phyloP scores from a whole-genome alignment of 768 basidiomycete genomes.

The Arthromyces matolae region DNA sequence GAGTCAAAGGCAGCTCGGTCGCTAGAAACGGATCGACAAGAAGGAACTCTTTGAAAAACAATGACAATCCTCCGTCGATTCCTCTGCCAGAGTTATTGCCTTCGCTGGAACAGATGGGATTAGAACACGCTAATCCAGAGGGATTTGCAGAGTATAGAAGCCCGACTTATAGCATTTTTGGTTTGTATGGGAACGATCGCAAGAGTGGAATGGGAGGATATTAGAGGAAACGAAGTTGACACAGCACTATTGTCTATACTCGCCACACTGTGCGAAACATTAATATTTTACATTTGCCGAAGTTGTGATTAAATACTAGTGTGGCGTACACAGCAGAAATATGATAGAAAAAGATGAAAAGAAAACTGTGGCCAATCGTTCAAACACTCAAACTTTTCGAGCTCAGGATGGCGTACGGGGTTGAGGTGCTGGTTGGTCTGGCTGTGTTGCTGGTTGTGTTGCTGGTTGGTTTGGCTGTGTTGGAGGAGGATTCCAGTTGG shows the following conservation, averaged over 20 bases:
- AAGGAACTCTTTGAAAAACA: slow-evolving; percentile 22
- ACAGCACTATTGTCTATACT: neutral
- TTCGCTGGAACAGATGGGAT: slow-evolving; percentile 73
- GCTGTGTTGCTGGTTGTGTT: too few species aligned
- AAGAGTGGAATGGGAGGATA: slow-evolving; percentile 40
- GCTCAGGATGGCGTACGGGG: too few species aligned
- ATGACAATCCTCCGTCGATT: slow-evolving; percentile 72
- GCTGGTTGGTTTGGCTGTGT: neutral
- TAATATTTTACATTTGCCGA: too few species aligned
- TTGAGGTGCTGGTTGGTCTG: too few species aligned
- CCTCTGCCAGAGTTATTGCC: slow-evolving; percentile 74
- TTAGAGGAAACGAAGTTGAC: neutral
- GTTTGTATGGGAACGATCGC: slow-evolving; percentile 60
- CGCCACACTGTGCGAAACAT: slow-evolving; percentile 1
- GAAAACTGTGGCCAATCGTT: too few species aligned
- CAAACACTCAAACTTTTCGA: too few species aligned
- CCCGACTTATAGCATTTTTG: slow-evolving; percentile 82
- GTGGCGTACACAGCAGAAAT: too few species aligned
- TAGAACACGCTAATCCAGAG: slow-evolving; percentile 59
- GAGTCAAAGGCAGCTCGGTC: slow-evolving; percentile 13
- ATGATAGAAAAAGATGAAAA: too few species aligned
- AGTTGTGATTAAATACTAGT: too few species aligned
- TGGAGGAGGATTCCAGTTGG: too few species aligned
- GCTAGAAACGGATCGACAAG: slow-evolving; percentile 3
- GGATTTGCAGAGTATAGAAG: slow-evolving; percentile 67